phyloP scores from a whole-genome alignment of 2,329 filamentous ascomycete species.

The Fusarium tanahbumbuense region DNA sequence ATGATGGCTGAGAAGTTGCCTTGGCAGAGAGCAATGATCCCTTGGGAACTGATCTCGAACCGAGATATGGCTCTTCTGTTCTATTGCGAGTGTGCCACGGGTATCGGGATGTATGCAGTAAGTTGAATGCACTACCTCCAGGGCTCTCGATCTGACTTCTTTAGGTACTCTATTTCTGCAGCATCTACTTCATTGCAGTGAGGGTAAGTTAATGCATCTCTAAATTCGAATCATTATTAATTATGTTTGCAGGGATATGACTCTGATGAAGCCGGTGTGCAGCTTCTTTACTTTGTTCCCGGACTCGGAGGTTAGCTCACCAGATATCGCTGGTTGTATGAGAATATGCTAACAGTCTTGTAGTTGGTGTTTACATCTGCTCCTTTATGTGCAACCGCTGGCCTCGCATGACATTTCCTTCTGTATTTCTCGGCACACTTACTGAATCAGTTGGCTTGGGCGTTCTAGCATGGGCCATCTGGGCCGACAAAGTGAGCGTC shows the following conservation, averaged over 20 bases:
- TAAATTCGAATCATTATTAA: neutral
- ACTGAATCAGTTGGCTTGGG: constrained; percentile 69
- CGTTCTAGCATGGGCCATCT: constrained; percentile 68
- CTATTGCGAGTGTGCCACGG: constrained; percentile 69
- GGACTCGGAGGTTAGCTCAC: constrained; percentile 64
- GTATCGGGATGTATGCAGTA: constrained; percentile 64
- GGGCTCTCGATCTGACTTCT: constrained; percentile 51
- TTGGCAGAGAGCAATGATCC: constrained; percentile 71
- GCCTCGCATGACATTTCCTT: constrained; percentile 70
- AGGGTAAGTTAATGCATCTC: constrained; percentile 41
- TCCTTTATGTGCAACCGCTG: constrained; percentile 70
- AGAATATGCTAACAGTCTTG: neutral
- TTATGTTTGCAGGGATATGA: constrained; percentile 55
- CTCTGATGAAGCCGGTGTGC: constrained; percentile 63
- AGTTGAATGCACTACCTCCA: constrained; percentile 13
- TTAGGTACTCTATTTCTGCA: constrained; percentile 74
- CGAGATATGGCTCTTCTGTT: constrained; percentile 72
- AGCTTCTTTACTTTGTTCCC: constrained; percentile 73
- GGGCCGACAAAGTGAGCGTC: constrained; percentile 57
- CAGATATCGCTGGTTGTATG: neutral
- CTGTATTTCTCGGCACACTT: constrained; percentile 67
- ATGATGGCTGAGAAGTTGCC: constrained; percentile 61
- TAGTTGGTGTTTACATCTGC: constrained; percentile 66
- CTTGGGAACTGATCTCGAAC: constrained; percentile 67
- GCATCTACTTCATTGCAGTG: constrained; percentile 74